Evolutionary conservation across 2,329 filamentous ascomycete species (phyloP), one percentile per base, ranked within the genome.

Genomic region (Coniosporium tulheliwenetii): DNA sequence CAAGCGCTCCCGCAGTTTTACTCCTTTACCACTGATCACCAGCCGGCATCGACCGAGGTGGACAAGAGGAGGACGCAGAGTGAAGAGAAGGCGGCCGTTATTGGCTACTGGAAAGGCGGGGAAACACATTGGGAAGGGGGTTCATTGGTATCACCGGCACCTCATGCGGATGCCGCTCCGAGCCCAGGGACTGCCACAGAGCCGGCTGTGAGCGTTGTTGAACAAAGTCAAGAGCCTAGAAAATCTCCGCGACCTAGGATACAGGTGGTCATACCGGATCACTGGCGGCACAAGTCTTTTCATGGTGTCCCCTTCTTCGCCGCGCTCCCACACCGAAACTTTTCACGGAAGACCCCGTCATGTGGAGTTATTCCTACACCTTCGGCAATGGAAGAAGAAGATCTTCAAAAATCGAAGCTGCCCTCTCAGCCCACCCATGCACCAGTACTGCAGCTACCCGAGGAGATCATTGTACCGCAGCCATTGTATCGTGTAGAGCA

Each of bases 31-130:
- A 7, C 3, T 26, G 19, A 26, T 7, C 3, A 7, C 19, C 19
- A 26, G 19, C 3, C 19, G 26, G 43, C 48, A 10, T 45, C 48
- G 10, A 41, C 45, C 12, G 47, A 46, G 47, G 36, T 52, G 47
- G 44, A 56, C 14, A 45, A 48, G 26, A 53, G 54, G 40, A 53
- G 49, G 26, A 47, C 50, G 31, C 42, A 35, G 47, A 10, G 47
- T 41, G 39, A 48, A 45, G 38, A 41, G 48, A 30, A 50, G 52
- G 13, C 52, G n/a, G 51, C 48, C 30, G 45, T 48, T 32, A 58
- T 67, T 44, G 65, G 64, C 5, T 52, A 62, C 3, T 69, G 65
- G 57, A 61, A 59, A 39, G 52, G 67, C 47, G 65, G 64, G 5
- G 56, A 57, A 31, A 57, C 62, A 26, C 54, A 63, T 39, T 67